Base-by-base conservation (phyloP, 768 basidiomycete genomes). In the Chalciporus chontae region DNA sequence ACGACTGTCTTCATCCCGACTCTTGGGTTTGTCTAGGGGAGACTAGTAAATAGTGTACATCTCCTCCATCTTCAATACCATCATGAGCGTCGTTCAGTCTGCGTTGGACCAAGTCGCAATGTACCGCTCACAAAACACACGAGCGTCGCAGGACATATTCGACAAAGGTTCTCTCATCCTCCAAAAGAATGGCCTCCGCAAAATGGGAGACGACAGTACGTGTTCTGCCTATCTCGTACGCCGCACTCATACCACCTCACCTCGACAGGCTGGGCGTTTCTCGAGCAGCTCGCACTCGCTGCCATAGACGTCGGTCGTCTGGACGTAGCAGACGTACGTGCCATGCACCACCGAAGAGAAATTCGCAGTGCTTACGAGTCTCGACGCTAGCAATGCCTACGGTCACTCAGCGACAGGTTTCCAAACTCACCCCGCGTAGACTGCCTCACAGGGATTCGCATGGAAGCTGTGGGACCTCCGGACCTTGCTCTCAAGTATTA, bases 201-300 rank as follows among this genome's bases (percentile, higher is more conserved):
- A 74, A 41, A 66, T 79, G 23, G 81, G 78, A 3, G 80, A 85
- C 50, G 81, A 87, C 53, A 73, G 85, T 84, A 50, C 45, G 70
- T 52, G 29, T 24, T 29, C 29, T 21, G 2, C 8, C 13, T 5
- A 21, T 21, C 21, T 21, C 21, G 2, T 21, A 7, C 8, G 3
- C 23, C 24, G 5, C 23, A n/a, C 34, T 29, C n/a, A 26, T 8
- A 36, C 26, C 23, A 23, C 9, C n/a, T 32, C 38, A 40, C 44
- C 14, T 34, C 40, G 9, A 6, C 37, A 92, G 92, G 76, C 26
- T 93, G 89, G 90, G 76, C 77, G 10, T 84, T 89, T 53, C 67
- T 90, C 8, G 94, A 95, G 60, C 90, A 93, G 59, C 73, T 93
- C 3, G 77, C 82, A 3, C 67, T 90, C 43, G 89, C 93, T 3